These are phyloP conservation scores for Ramaria rubella DNA, from an alignment of 768 basidiomycete species.

Conservation along the genomic window DNA sequence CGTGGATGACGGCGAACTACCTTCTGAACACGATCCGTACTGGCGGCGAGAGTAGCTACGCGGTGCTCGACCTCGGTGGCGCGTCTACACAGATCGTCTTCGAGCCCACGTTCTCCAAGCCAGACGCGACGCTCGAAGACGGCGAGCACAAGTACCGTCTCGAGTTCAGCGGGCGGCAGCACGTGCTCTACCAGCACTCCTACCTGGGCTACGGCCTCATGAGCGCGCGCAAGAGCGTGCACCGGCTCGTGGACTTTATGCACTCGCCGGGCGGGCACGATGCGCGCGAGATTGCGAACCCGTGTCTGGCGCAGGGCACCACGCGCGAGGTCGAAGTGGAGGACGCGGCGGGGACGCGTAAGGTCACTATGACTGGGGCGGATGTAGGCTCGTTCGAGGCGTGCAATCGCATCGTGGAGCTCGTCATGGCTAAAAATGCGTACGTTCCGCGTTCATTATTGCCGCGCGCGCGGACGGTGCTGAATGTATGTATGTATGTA, in stretches of 20 bases:
- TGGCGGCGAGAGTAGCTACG: slow-evolving; percentile 52
- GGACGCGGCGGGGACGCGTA: slow-evolving; percentile 34
- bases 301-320: slow-evolving; percentile 72
- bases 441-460: slow-evolving; percentile 35
- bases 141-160: slow-evolving; percentile 93
- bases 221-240: slow-evolving; percentile 77
- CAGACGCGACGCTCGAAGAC: slow-evolving; percentile 41
- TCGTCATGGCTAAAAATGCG: slow-evolving; percentile 94
- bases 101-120: slow-evolving; percentile 60
- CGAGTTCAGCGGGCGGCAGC: slow-evolving; percentile 59
- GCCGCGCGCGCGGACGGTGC: not conserved
- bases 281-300: slow-evolving; percentile 51
- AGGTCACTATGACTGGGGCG: slow-evolving; percentile 82
- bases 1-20: slow-evolving; percentile 98
- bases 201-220: slow-evolving; percentile 96
- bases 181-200: slow-evolving; percentile 92
- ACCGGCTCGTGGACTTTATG: slow-evolving; percentile 89
- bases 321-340: slow-evolving; percentile 53
- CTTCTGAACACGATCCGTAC: slow-evolving; percentile 66
- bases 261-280: slow-evolving; percentile 27
- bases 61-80: slow-evolving; percentile 93
- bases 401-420: slow-evolving; percentile 74
- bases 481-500: not conserved
- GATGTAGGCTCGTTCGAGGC: slow-evolving; percentile 80
- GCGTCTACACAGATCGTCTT: slow-evolving; percentile 98